These are phyloP conservation scores for Hypoxylon fragiforme DNA, from an alignment of 495 filamentous ascomycete species.

Conservation along the genomic window DNA sequence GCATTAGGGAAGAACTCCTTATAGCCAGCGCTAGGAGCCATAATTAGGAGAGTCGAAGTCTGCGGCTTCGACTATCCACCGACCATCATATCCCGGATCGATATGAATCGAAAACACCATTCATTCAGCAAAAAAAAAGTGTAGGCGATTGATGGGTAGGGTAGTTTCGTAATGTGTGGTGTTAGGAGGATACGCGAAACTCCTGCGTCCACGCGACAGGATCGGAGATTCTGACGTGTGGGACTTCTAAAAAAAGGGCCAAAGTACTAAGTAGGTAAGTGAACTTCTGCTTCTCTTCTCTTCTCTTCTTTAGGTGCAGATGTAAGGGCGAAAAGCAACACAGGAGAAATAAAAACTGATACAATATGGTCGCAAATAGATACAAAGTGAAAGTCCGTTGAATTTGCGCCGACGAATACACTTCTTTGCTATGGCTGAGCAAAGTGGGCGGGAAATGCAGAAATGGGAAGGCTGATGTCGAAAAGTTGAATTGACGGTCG, in stretches of 20 bases:
- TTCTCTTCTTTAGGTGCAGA: too few relatives aligned
- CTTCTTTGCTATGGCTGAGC: conserved; percentile 23
- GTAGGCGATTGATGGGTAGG: conserved; percentile 19
- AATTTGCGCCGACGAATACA: conserved; percentile 15
- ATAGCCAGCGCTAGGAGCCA: conserved; percentile 76
- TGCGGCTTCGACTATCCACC: conserved; percentile 52
- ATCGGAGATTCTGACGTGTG: conserved; percentile 42
- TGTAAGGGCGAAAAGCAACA: conserved; percentile 1
- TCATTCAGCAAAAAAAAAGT: conserved; percentile 37
- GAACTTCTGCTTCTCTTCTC: too few relatives aligned
- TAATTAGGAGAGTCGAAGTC: conserved; percentile 61
- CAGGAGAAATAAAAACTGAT: conserved; percentile 7
- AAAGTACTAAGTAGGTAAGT: neutral
- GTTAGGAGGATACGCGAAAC: conserved; percentile 38
- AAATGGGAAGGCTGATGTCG: conserved; percentile 38
- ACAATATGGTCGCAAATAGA: conserved; percentile 26
- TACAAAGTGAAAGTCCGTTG: conserved; percentile 3
- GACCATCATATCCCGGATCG: conserved; percentile 58
- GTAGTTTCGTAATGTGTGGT: conserved; percentile 6
- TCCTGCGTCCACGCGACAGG: conserved; percentile 44
- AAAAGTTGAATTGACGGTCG: conserved; percentile 38
- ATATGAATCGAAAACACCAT: conserved; percentile 45
- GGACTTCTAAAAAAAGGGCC: conserved; percentile 34
- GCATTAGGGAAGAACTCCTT: conserved; percentile 90
- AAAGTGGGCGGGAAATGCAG: conserved; percentile 30